Base-by-base conservation (phyloP, 306 rosid species). In the Cicer cuneatum region DNA sequence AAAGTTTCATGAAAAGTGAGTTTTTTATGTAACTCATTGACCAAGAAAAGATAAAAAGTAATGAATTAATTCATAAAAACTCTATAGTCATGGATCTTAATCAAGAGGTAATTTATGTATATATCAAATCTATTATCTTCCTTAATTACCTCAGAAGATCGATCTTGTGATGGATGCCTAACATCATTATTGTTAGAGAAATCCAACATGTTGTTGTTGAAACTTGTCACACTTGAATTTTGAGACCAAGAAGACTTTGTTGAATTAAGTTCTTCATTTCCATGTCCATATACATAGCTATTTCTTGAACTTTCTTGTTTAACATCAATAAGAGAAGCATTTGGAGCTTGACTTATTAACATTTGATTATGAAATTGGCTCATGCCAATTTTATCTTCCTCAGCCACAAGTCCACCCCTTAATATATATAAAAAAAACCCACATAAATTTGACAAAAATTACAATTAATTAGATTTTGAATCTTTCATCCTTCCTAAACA, bases 141-240 rank as follows among this genome's bases (percentile, higher is more conserved):
- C 52, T 72, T 21, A 21, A 21, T 21, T 69, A 93, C 99, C 98
- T 95, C 96, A 46, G 96, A 89, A 65, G 98, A 85, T 61, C 81
- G 93, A 88, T 86, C 95, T 35, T 81, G 86, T 14, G 86, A 84
- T 1, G 84, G 90, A 65, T 81, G 87, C 78, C 83, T 86, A 10
- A 74, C 78, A 66, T 87, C 85, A 41, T 65, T 65, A 43, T 42
- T 85, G 86, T 74, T 86, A 38, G 99, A 75, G 83, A 95, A 95
- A 86, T 95, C 99, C 77, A 95, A 78, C 84, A 92, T 84, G 87
- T 85, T 90, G 84, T 77, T 90, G 48, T 84, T 90, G 84, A 91
- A 93, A 79, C 87, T 90, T 10, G 95, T 89, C 37, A 90, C 86
- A 75, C 96, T 85, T 7, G 97, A 92, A 35, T 85, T 85, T 4